A percentile compares a stretch with the other conserved stretches of the same genome.
Evolutionary conservation across 2,329 filamentous ascomycete genomes (phyloP).

Genomic region (Penicillium corylophilum): DNA sequence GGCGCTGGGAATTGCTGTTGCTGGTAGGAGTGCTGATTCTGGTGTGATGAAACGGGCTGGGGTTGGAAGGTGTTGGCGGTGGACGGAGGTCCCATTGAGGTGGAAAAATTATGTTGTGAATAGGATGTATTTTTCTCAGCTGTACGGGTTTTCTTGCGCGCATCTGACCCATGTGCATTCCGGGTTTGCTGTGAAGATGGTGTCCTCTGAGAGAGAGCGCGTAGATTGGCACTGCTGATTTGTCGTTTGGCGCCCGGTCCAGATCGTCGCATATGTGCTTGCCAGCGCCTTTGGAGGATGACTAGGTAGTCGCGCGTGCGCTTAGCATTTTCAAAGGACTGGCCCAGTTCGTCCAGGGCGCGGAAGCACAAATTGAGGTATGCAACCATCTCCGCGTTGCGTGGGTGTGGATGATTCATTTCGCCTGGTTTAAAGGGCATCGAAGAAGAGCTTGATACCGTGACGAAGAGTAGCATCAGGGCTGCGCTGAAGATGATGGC

Average conservation of each 20-base stretch:
- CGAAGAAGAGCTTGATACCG: conserved; percentile 33
- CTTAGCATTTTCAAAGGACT: conserved; percentile 43
- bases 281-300: conserved; percentile 41
- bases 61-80: conserved; percentile 5
- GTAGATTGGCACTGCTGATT: conserved; percentile 22
- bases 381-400: conserved; percentile 33
- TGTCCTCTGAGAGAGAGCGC: conserved; percentile 5
- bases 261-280: conserved; percentile 35
- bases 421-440: conserved; percentile 23
- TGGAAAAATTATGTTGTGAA: neutral
- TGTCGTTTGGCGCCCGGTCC: conserved; percentile 31
- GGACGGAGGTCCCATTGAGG: neutral
- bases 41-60: conserved; percentile 4
- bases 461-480: conserved; percentile 41
- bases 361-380: conserved; percentile 45
- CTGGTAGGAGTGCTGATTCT: conserved; percentile 4
- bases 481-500: conserved; percentile 48
- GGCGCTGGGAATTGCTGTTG: conserved; percentile 11
- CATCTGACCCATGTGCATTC: conserved; percentile 4
- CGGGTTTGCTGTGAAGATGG: conserved; percentile 13
- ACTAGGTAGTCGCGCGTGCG: conserved; percentile 41
- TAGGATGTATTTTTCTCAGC: neutral
- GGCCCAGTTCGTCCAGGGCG: conserved; percentile 42
- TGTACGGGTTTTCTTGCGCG: conserved; percentile 27
- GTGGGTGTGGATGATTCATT: conserved; percentile 18